Conservation (phyloP, 1,284 basidiomycete genomes). For the Trametes pubescens region DNA sequence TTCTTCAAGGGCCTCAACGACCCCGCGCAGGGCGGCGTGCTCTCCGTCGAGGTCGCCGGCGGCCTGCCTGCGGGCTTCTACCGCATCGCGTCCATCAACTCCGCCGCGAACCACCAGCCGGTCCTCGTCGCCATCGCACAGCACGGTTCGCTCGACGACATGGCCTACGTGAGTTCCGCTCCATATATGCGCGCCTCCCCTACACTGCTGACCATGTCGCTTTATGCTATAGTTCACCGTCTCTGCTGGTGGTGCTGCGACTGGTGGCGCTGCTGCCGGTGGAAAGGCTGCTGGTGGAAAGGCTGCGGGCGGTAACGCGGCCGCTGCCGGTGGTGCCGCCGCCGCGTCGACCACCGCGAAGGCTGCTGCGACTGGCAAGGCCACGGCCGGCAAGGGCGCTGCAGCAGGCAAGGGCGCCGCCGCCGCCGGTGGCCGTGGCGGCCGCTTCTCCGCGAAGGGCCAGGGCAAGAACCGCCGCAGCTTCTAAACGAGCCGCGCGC, state of each 20-base stretch:
- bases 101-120: constrained; percentile 62
- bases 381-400: constrained; percentile 22
- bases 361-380: constrained; percentile 34
- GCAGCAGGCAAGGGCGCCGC: constrained; percentile 22
- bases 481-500: constrained; percentile 20
- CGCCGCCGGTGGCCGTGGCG: constrained; percentile 21
- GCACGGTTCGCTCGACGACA: constrained; percentile 66
- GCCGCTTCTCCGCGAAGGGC: constrained; percentile 11
- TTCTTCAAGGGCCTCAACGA: constrained; percentile 72
- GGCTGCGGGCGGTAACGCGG: constrained; percentile 23
- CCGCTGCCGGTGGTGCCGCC: constrained; percentile 18
- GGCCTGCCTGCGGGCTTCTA: constrained; percentile 67
- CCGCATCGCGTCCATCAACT: constrained; percentile 60
- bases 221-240: constrained; percentile 37
- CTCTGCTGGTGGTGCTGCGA: constrained; percentile 30
- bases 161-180: constrained; percentile 56
- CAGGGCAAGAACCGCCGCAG: constrained; percentile 24
- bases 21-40: constrained; percentile 53
- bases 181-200: constrained; percentile 38
- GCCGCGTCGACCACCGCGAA: constrained; percentile 23
- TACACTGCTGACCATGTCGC: neutral
- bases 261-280: constrained; percentile 36
- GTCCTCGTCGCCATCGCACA: constrained; percentile 66
- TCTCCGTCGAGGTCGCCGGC: constrained; percentile 54
- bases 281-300: constrained; percentile 37